Conservation (phyloP, 192 early-diverging fungal species). For the Coemansia sp. region DNA sequence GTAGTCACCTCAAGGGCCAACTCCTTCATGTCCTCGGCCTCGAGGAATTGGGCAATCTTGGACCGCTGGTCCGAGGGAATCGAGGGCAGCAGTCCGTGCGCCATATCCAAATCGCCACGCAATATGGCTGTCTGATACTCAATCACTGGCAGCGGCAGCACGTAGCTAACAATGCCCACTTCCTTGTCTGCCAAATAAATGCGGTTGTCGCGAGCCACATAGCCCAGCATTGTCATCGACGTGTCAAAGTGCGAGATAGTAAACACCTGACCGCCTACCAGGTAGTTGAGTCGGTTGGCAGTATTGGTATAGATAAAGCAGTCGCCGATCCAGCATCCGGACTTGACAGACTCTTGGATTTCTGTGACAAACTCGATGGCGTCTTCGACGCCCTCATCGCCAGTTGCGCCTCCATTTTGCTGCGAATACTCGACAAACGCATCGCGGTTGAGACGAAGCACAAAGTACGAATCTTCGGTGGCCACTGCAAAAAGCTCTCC, state of each 20-base stretch:
- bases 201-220: slow-evolving; percentile 91
- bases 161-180: slow-evolving; percentile 86
- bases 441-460: slow-evolving; percentile 91
- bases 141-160: slow-evolving; percentile 90
- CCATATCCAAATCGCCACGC: slow-evolving; percentile 88
- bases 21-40: slow-evolving; percentile 90
- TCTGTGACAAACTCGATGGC: slow-evolving; percentile 96
- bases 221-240: slow-evolving; percentile 91
- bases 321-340: slow-evolving; percentile 98
- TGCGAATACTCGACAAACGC: slow-evolving; percentile 79
- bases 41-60: slow-evolving; percentile 94
- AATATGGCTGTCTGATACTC: slow-evolving; percentile 99
- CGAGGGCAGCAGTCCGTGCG: slow-evolving; percentile 79
- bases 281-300: slow-evolving; percentile 91
- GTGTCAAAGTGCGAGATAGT: slow-evolving; percentile 97
- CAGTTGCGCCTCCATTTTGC: slow-evolving; percentile 66
- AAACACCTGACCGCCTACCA: slow-evolving; percentile 92
- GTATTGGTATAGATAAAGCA: slow-evolving; percentile 98
- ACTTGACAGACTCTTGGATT: slow-evolving; percentile 87
- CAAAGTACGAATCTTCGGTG: slow-evolving; percentile 92
- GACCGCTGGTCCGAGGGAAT: slow-evolving; percentile 88
- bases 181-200: slow-evolving; percentile 96
- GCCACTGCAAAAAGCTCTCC: slow-evolving; percentile 92
- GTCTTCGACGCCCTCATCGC: slow-evolving; percentile 95
- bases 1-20: slow-evolving; percentile 93